Conservation (phyloP, 768 basidiomycete genomes). For the Boletus edulis region DNA sequence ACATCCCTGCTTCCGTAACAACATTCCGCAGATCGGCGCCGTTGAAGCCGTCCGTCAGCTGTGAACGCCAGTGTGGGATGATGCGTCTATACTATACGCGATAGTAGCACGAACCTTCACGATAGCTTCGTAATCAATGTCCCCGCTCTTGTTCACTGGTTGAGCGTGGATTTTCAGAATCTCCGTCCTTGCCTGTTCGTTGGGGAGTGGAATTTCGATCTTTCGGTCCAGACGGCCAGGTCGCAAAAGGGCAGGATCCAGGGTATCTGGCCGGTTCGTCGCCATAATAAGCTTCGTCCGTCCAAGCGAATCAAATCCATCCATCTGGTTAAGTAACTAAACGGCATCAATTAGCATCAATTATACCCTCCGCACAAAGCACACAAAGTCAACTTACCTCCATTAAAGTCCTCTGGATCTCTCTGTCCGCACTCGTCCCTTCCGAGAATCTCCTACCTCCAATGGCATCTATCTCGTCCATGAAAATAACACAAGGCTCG, state of each 20-base stretch:
- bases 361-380: background rate
- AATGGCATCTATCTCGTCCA: slow-evolving; percentile 98
- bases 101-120: slow-evolving; percentile 65
- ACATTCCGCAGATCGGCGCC: slow-evolving; percentile 96
- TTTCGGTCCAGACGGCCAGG: slow-evolving; percentile 96
- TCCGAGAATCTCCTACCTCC: slow-evolving; percentile 90
- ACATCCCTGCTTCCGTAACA: slow-evolving; percentile 96
- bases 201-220: slow-evolving; percentile 96
- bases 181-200: slow-evolving; percentile 93
- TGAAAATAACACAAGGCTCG: slow-evolving; percentile 98
- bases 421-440: slow-evolving; percentile 96
- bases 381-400: slow-evolving; percentile 50
- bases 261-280: slow-evolving; percentile 97
- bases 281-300: slow-evolving; percentile 98
- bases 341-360: background rate
- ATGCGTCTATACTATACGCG: background rate
- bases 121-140: slow-evolving; percentile 97
- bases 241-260: slow-evolving; percentile 94
- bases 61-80: slow-evolving; percentile 4
- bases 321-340: slow-evolving; percentile 97
- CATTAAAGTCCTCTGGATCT: slow-evolving; percentile 98
- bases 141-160: slow-evolving; percentile 91
- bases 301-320: slow-evolving; percentile 97
- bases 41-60: slow-evolving; percentile 91
- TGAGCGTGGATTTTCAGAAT: slow-evolving; percentile 97